Conservation (phyloP, 2,329 filamentous ascomycete genomes). For the Fusarium sp. region DNA sequence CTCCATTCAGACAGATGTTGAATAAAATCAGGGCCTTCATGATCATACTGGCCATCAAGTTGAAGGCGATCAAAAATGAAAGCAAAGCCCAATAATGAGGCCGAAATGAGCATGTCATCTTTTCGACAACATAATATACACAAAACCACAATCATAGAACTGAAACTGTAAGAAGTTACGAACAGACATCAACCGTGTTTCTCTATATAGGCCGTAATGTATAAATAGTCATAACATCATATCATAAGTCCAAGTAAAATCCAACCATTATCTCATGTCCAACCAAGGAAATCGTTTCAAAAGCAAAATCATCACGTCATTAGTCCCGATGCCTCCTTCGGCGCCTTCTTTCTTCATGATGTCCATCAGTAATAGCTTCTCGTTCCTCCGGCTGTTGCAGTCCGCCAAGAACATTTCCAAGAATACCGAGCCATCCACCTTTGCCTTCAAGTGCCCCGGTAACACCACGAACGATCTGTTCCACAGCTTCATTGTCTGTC, state of each 20-base stretch:
- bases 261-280: conserved; percentile 27
- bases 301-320: conserved; percentile 42
- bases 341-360: conserved; percentile 31
- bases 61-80: too few relatives aligned
- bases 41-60: too few relatives aligned
- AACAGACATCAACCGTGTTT: conserved; percentile 35
- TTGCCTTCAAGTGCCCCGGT: conserved; percentile 49
- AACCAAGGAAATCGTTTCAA: conserved; percentile 33
- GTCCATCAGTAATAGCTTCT: conserved; percentile 32
- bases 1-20: background rate
- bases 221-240: conserved; percentile 45
- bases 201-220: conserved; percentile 46
- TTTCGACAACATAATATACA: background rate
- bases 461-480: conserved; percentile 48
- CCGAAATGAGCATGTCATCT: too few relatives aligned
- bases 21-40: too few relatives aligned
- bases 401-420: conserved; percentile 50
- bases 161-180: background rate
- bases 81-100: too few relatives aligned
- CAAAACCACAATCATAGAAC: background rate
- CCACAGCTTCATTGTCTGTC: conserved; percentile 57
- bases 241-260: conserved; percentile 38
- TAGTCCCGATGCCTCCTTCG: conserved; percentile 34
- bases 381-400: conserved; percentile 23
- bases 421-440: conserved; percentile 48